Percentiles rank a stretch among this genome's conserved stretches.
Evolutionary conservation across 2,329 filamentous ascomycete species (phyloP).

Genomic region (Gremmenia infestans): DNA sequence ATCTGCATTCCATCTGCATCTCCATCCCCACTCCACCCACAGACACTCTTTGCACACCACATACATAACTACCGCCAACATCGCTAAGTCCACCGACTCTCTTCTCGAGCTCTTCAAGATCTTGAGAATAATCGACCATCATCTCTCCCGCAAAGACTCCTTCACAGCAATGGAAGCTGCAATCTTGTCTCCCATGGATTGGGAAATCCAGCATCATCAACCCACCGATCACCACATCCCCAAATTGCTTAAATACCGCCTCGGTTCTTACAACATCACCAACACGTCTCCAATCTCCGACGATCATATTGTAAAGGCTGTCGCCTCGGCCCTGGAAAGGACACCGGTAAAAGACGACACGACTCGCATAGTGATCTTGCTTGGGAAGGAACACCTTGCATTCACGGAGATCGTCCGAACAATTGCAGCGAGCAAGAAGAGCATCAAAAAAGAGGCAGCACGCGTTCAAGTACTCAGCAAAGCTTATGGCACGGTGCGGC

Average conservation of each 20-base stretch:
- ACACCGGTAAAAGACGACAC: conserved; percentile 39
- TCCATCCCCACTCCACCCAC: background rate
- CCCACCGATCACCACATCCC: background rate
- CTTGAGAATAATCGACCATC: too few species aligned
- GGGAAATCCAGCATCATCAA: background rate
- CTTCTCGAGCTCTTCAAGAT: too few species aligned
- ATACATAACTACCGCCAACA: too few species aligned
- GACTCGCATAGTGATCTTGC: conserved; percentile 64
- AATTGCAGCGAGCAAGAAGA: conserved; percentile 36
- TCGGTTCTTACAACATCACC: background rate
- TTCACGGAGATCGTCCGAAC: conserved; percentile 61
- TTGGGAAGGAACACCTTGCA: conserved; percentile 76
- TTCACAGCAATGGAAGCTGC: background rate
- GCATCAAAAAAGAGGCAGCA: background rate
- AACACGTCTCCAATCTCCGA: conserved; percentile 44
- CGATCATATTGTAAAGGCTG: conserved; percentile 57
- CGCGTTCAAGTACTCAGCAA: background rate
- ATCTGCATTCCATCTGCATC: background rate
- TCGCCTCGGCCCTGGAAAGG: conserved; percentile 48
- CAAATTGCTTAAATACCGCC: background rate
- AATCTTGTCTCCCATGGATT: background rate
- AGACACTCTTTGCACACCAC: background rate
- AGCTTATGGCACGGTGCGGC: conserved; percentile 65
- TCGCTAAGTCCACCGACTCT: too few species aligned
- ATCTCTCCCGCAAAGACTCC: background rate